Percentiles rank a stretch among this genome's conserved stretches.
These are phyloP conservation scores for Chloris gayana DNA, from an alignment of 176 grass and related monocot genomes.

Conservation along the genomic window DNA sequence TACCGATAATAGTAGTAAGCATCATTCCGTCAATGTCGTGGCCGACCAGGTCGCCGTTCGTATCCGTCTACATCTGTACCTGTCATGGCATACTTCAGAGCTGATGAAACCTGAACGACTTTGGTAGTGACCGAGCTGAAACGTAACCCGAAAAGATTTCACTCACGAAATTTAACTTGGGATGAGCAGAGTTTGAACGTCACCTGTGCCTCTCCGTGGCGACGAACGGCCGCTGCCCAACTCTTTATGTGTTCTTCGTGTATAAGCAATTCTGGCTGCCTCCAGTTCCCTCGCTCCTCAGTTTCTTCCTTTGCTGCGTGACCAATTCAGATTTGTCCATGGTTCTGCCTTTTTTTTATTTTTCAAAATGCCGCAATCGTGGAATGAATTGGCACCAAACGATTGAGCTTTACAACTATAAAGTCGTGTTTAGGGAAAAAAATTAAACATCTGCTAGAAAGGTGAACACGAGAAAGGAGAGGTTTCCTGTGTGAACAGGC, in stretches of 20 bases:
- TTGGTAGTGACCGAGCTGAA: background rate
- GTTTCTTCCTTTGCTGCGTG: background rate
- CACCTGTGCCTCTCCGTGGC: no score
- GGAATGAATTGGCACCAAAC: background rate
- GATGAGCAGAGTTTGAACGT: slow-evolving; percentile 1
- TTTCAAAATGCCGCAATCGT: slow-evolving; percentile 8
- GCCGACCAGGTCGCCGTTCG: background rate
- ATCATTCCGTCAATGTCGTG: background rate
- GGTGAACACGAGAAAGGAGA: background rate
- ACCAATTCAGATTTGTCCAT: slow-evolving; percentile 29
- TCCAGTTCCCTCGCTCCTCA: background rate
- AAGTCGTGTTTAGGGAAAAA: background rate
- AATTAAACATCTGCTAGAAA: background rate
- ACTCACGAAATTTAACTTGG: background rate
- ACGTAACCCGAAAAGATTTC: background rate
- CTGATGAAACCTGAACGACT: background rate
- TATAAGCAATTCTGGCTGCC: background rate
- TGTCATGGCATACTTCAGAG: background rate
- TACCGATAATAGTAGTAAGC: background rate
- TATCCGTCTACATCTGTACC: background rate
- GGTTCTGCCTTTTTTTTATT: background rate
- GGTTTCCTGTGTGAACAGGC: background rate
- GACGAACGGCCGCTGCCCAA: background rate
- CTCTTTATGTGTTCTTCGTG: background rate
- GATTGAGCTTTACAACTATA: slow-evolving; percentile 11